Base-by-base conservation (phyloP, 208 protist genomes). In the Trypanosoma rangeli region DNA sequence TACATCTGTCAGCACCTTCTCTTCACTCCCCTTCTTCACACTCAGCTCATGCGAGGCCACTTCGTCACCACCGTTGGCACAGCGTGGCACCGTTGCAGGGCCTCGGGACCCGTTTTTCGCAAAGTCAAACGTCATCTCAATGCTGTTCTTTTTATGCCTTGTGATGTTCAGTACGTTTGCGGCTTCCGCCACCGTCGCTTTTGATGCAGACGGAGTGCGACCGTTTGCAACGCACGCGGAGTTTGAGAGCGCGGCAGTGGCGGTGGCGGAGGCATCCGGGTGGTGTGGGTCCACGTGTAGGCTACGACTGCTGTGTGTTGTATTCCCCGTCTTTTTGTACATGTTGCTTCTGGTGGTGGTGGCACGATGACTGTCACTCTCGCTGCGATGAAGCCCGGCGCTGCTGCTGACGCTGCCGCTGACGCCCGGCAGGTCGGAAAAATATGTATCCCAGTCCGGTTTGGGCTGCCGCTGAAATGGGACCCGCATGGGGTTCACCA, bases 381-480 rank as follows among this genome's bases (percentile, higher is more conserved):
- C n/a, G n/a, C n/a, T n/a, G n/a, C n/a, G n/a, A n/a, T n/a, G n/a
- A n/a, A n/a, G n/a, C n/a, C n/a, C n/a, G n/a, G 31, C 49, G 5
- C 20, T 44, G 37, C 18, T 63, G 24, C 10, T 5, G 2, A 44
- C 39, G 20, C 0, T n/a, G 13, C 35, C 46, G 50, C 46, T 22
- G 16, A 3, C 26, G 31, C n/a, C 44, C 16, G 64, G 53, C 15
- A 12, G n/a, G 28, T 69, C 64, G 10, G 29, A 0, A 50, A 69
- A 69, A 35, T 59, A 69, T 26, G 64, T 69, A 31, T 69, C 64
- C 64, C 64, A 69, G 22, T 69, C 64, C 7, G 64, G 64, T 20
- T 69, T 69, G 16, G 29, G 26, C 18, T 37, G 48, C 54, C 46
- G 10, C 5, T 46, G 53, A 69, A 69, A 69, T 57, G 64, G 52